These are phyloP conservation scores for Colletotrichum plurivorum DNA, from an alignment of 2,329 filamentous ascomycete genomes.

Conservation along the genomic window DNA sequence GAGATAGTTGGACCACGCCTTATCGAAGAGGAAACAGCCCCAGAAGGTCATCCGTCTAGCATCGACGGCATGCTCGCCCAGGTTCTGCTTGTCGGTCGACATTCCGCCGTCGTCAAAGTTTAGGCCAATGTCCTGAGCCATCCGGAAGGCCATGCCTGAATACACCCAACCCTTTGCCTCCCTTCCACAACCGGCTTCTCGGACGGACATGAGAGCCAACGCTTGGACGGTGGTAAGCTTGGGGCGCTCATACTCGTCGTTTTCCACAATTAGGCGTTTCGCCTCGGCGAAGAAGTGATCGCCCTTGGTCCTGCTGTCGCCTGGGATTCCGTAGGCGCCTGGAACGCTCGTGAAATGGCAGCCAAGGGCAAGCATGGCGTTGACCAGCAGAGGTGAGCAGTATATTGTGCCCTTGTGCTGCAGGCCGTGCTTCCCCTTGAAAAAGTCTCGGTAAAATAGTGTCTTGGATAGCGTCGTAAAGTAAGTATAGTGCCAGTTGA, in stretches of 20 bases:
- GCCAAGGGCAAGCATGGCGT: constrained; percentile 92
- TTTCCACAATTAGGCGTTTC: constrained; percentile 88
- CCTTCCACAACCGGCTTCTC: constrained; percentile 93
- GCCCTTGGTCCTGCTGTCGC: constrained; percentile 87
- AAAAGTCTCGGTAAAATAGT: constrained; percentile 89
- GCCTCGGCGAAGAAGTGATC: constrained; percentile 97
- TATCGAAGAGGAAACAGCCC: constrained; percentile 99
- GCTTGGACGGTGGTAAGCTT: constrained; percentile 93
- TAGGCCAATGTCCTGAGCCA: constrained; percentile 94
- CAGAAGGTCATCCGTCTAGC: constrained; percentile 93
- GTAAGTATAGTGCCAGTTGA: constrained; percentile 97
- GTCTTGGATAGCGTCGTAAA: constrained; percentile 92
- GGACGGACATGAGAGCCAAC: constrained; percentile 93
- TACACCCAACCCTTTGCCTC: constrained; percentile 99
- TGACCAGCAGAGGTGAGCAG: constrained; percentile 91
- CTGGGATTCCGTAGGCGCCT: constrained; percentile 78
- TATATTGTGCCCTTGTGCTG: constrained; percentile 74
- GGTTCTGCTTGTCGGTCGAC: constrained; percentile 67
- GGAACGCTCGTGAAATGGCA: constrained; percentile 90
- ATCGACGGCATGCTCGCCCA: constrained; percentile 89
- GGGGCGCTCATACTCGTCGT: constrained; percentile 94
- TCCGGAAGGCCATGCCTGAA: constrained; percentile 97
- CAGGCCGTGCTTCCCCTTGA: constrained; percentile 74
- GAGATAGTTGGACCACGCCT: constrained; percentile 98
- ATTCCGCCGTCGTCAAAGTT: constrained; percentile 85